Base-by-base conservation (phyloP, 1,284 basidiomycete species). In the Ustilago esculenta region DNA sequence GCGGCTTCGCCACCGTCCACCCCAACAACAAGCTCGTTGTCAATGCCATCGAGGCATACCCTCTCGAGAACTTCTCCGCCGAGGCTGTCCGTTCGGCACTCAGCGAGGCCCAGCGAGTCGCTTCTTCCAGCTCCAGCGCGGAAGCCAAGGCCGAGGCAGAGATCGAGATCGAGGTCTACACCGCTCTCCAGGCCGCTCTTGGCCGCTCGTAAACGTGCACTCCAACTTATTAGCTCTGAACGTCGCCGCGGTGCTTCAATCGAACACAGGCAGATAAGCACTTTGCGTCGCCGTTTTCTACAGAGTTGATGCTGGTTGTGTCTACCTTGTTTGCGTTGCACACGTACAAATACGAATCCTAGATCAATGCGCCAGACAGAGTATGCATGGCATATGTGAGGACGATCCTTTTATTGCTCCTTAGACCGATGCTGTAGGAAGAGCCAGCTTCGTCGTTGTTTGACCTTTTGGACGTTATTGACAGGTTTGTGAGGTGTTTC, bases 1-100 rank as follows among this genome's bases (percentile, higher is more conserved):
- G 92, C 69, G 96, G 96, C 60, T 98, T 99, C 82, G 95, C 96
- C 54, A 97, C 91, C 60, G 92, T 99, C 46, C 96, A 98, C 85
- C 92, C 93, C 47, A 94, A 94, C 86, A 99, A 98, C 87, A 89
- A 88, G 76, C 86, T 98, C 60, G 97, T 95, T 39, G 91, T 98
- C 83, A 98, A 98, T 85, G 93, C 91, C 65, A 90, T 98, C 52
- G 96, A 98, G 86, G 96, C 92, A 65, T 95, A 94, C 77, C 89
- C 92, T 40, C 85, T 99, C 30, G 94, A 96, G 66, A 86, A 90
- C 52, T 98, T 96, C 84, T 94, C 93, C 3, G 74, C 86, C 18
- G 93, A 95, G 86, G 92, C 92, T 75, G 87, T 98, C 76, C 92
- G 93, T 74, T 85, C 90, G 33, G 93, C 92, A 82, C 88, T 98